These are phyloP conservation scores for Pythium insidiosum DNA, from an alignment of 352 stramenopile species.

Conservation along the genomic window DNA sequence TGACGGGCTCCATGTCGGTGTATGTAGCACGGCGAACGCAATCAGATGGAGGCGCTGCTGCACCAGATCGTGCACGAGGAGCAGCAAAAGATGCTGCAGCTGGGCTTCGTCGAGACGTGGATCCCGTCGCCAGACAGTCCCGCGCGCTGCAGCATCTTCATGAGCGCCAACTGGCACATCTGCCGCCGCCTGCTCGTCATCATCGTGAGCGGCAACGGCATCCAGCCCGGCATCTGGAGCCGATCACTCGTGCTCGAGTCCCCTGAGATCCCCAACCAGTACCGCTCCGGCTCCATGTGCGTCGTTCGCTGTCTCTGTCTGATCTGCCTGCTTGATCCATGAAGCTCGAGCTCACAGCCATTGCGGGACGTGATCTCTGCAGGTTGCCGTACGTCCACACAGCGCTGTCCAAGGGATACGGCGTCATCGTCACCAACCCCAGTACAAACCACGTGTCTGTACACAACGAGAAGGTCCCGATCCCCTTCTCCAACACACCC, in stretches of 20 bases:
- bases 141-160: conserved; percentile 70
- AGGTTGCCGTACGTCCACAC: conserved; percentile 76
- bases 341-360: too few species aligned
- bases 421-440: conserved; percentile 74
- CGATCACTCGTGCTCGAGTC: conserved; percentile 73
- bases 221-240: conserved; percentile 83
- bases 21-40: conserved; percentile 40
- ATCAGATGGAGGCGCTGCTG: conserved; percentile 69
- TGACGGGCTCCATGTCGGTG: conserved; percentile 22
- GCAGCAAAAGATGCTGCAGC: conserved; percentile 78
- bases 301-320: too few species aligned
- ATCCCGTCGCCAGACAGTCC: conserved; percentile 61
- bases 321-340: too few species aligned
- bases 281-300: conserved; percentile 79
- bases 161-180: conserved; percentile 82
- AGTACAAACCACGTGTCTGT: conserved; percentile 70
- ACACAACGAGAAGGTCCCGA: conserved; percentile 65
- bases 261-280: conserved; percentile 60
- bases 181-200: conserved; percentile 64
- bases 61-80: conserved; percentile 81
- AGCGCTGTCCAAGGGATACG: conserved; percentile 71
- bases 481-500: conserved; percentile 65
- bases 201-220: conserved; percentile 76
- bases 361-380: too few species aligned
- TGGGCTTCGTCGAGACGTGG: conserved; percentile 77